These are phyloP conservation scores for Zymoseptoria ardabiliae DNA, from an alignment of 2,329 filamentous ascomycete species.

Conservation along the genomic window DNA sequence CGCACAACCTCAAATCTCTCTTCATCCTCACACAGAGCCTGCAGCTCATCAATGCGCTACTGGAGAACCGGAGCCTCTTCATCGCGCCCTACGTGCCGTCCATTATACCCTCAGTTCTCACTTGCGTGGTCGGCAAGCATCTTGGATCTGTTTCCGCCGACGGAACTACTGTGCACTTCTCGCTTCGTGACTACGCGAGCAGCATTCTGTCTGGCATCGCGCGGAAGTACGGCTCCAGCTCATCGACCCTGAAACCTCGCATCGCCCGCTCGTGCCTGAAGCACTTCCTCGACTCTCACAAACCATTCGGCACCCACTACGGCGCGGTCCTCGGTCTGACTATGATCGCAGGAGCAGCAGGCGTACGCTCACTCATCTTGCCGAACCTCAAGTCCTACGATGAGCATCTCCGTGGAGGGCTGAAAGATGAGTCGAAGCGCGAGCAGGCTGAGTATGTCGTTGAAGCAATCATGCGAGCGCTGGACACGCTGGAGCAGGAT, in stretches of 20 bases:
- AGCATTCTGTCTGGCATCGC: slow-evolving; percentile 74
- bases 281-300: slow-evolving; percentile 78
- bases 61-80: slow-evolving; percentile 75
- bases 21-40: slow-evolving; percentile 89
- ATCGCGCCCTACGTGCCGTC: slow-evolving; percentile 60
- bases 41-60: slow-evolving; percentile 75
- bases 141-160: slow-evolving; percentile 52
- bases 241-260: slow-evolving; percentile 75
- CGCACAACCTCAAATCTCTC: slow-evolving; percentile 81
- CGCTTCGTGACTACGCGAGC: slow-evolving; percentile 75
- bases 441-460: slow-evolving; percentile 56
- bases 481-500: slow-evolving; percentile 48
- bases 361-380: slow-evolving; percentile 56
- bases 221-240: slow-evolving; percentile 71
- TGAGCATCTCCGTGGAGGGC: slow-evolving; percentile 49
- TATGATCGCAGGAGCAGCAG: slow-evolving; percentile 64
- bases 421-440: slow-evolving; percentile 48
- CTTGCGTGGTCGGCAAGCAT: slow-evolving; percentile 79
- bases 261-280: slow-evolving; percentile 91
- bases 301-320: slow-evolving; percentile 77
- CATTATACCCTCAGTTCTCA: slow-evolving; percentile 80
- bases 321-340: slow-evolving; percentile 77
- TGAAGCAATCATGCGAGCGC: slow-evolving; percentile 47
- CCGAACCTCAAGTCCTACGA: slow-evolving; percentile 61
- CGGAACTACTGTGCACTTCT: slow-evolving; percentile 57